These are phyloP conservation scores for Barnettozyma vustinii DNA, from an alignment of 805 yeast genomes.

Conservation along the genomic window DNA sequence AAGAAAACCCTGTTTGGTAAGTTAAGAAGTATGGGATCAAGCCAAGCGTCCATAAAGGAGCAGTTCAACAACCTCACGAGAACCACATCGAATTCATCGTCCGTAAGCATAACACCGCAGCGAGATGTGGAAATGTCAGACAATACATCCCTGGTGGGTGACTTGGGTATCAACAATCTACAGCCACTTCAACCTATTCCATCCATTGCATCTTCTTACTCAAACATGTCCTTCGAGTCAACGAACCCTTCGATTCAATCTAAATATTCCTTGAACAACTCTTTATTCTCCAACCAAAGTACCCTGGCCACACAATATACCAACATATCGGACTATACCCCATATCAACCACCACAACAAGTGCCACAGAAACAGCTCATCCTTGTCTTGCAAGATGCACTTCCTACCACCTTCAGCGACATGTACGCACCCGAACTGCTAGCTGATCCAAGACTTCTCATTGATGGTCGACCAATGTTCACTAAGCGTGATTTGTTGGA, in stretches of 20 bases:
- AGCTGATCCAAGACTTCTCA: slow-evolving; percentile 37
- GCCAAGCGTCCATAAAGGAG: slow-evolving; percentile 6
- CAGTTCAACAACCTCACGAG: slow-evolving; percentile 8
- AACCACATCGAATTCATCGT: slow-evolving; percentile 8
- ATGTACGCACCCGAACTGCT: slow-evolving; percentile 55
- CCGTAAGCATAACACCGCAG: not conserved
- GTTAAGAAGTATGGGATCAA: slow-evolving; percentile 11
- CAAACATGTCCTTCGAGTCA: slow-evolving; percentile 9
- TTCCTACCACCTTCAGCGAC: slow-evolving; percentile 48
- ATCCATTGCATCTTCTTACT: slow-evolving; percentile 16
- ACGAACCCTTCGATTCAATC: slow-evolving; percentile 8
- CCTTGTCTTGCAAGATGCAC: slow-evolving; percentile 39
- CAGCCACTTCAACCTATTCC: slow-evolving; percentile 23
- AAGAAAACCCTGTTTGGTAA: slow-evolving; percentile 9
- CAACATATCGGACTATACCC: slow-evolving; percentile 8
- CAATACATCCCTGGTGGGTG: slow-evolving; percentile 3
- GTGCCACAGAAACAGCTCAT: slow-evolving; percentile 6
- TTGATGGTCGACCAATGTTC: slow-evolving; percentile 57
- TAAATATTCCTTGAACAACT: slow-evolving; percentile 8
- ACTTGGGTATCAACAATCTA: slow-evolving; percentile 8
- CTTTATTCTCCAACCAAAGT: slow-evolving; percentile 19
- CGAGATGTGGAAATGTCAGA: slow-evolving; percentile 16
- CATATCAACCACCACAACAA: slow-evolving; percentile 7
- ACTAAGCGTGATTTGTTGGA: slow-evolving; percentile 58
- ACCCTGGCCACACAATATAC: slow-evolving; percentile 19